phyloP scores from a whole-genome alignment of 306 rosid genomes.

The Purshia tridentata region DNA sequence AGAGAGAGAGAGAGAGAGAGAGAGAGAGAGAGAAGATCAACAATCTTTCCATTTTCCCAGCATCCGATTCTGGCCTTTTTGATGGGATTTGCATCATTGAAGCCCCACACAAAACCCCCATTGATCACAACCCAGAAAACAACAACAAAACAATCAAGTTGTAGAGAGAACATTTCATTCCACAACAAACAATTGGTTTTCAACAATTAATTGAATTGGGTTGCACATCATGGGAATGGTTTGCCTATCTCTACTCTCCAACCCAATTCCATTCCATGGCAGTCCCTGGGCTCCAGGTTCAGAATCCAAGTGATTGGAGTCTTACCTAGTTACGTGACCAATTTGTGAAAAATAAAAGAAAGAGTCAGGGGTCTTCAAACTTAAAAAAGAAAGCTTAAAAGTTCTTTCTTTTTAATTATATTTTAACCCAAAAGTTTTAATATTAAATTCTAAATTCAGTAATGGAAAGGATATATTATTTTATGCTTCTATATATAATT shows the following conservation, averaged over 20 bases:
- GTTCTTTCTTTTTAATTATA: not conserved
- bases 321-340: no score
- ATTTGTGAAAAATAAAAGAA: no score
- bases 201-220: no score
- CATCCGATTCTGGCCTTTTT: conserved; percentile 8
- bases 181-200: not conserved
- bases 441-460: not conserved
- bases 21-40: no score
- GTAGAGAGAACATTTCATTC: no score
- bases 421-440: not conserved
- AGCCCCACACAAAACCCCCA: not conserved
- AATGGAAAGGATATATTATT: not conserved
- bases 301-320: conserved; percentile 9
- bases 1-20: no score
- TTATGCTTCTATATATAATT: no score
- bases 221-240: conserved; percentile 3
- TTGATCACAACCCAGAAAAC: not conserved
- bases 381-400: no score
- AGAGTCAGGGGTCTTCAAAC: no score
- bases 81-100: conserved; percentile 12
- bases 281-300: conserved; percentile 5
- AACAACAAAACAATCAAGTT: no score
- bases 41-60: conserved; percentile 4
- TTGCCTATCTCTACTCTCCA: conserved; percentile 11
- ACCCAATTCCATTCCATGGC: conserved; percentile 8